Percentiles rank a stretch among this genome's conserved stretches.
Evolutionary conservation across 345 rosid species (phyloP).

Genomic region (Pistacia integerrima): DNA sequence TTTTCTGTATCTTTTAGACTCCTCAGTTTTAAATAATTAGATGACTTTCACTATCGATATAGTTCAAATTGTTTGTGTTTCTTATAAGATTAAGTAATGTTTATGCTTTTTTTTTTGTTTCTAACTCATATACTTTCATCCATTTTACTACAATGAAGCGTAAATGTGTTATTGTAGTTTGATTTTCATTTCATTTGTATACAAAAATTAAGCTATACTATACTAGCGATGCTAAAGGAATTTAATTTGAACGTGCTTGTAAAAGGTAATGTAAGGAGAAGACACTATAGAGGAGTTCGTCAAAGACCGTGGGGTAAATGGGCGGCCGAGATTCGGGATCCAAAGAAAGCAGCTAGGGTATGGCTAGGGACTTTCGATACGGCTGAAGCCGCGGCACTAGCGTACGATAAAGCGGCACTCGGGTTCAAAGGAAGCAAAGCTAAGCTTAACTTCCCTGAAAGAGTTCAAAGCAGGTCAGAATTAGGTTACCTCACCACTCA

Average conservation of each 20-base stretch:
- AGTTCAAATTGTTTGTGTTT: no score
- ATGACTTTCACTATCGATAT: no score
- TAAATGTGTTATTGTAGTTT: neutral
- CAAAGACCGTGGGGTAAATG: slow-evolving; percentile 66
- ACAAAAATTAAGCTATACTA: neutral
- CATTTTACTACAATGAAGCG: no score
- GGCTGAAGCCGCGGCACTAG: slow-evolving; percentile 76
- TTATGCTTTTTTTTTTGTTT: no score
- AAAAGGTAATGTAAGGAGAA: slow-evolving; percentile 31
- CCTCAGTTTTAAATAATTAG: no score
- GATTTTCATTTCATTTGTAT: neutral
- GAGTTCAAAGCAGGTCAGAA: slow-evolving; percentile 46
- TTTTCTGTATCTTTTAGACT: no score
- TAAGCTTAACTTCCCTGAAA: slow-evolving; percentile 79
- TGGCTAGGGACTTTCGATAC: slow-evolving; percentile 84
- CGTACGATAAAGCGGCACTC: slow-evolving; percentile 83
- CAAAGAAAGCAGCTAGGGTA: slow-evolving; percentile 51
- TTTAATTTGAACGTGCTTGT: neutral
- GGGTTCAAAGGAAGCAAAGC: slow-evolving; percentile 87
- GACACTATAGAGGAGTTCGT: slow-evolving; percentile 56
- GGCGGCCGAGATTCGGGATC: slow-evolving; percentile 61
- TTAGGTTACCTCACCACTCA: slow-evolving; percentile 24
- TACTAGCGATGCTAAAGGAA: neutral
- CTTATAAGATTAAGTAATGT: no score
- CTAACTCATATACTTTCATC: no score